These are phyloP conservation scores for Juglanconis sp. DNA, from an alignment of 2,329 filamentous ascomycete genomes.

Conservation along the genomic window DNA sequence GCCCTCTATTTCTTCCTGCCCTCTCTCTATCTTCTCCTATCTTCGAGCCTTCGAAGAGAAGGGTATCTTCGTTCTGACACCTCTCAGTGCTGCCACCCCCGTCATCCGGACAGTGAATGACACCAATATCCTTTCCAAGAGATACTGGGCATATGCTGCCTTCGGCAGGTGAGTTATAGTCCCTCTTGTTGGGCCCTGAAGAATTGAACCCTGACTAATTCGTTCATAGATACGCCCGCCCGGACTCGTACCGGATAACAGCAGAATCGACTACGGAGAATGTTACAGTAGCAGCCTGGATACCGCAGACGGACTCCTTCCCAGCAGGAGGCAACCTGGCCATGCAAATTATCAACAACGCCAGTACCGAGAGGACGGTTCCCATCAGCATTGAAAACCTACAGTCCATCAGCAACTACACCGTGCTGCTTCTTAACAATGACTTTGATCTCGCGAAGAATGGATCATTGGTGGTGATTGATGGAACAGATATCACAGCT, in stretches of 20 bases:
- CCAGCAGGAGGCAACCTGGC: constrained; percentile 13
- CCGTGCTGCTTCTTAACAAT: constrained; percentile 5
- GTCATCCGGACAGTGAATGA: constrained; percentile 8
- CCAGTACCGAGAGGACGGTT: background rate
- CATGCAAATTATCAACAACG: constrained; percentile 18
- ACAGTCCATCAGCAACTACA: background rate
- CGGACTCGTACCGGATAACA: constrained; percentile 8
- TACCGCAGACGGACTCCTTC: constrained; percentile 1
- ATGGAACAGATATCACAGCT: constrained; percentile 6
- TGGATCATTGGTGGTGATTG: background rate
- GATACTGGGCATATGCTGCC: constrained; percentile 13
- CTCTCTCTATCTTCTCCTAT: too few relatives aligned
- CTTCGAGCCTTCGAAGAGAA: too few relatives aligned
- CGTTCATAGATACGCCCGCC: constrained; percentile 13
- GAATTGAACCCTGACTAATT: background rate
- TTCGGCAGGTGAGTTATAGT: constrained; percentile 4
- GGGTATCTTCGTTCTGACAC: background rate
- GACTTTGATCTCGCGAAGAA: constrained; percentile 4
- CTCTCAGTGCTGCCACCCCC: constrained; percentile 1
- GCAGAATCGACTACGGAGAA: constrained; percentile 7
- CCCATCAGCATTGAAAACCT: constrained; percentile 3
- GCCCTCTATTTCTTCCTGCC: background rate
- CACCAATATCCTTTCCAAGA: constrained; percentile 10
- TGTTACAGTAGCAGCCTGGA: constrained; percentile 9
- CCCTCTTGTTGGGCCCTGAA: background rate